These are phyloP conservation scores for Candida vaughaniae DNA, from an alignment of 805 yeast genomes.

Conservation along the genomic window DNA sequence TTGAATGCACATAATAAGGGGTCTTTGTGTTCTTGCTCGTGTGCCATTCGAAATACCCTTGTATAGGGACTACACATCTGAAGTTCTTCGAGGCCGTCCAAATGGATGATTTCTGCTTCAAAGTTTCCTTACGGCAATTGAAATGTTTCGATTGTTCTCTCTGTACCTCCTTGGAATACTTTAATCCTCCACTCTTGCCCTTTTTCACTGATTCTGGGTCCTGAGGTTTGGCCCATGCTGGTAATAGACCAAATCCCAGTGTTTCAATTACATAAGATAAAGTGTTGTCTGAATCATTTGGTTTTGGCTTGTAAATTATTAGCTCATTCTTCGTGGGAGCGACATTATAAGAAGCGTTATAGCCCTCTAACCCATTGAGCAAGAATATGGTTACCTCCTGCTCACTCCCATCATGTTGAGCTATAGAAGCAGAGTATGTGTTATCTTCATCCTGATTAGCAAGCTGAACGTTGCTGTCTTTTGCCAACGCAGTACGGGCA, in stretches of 20 bases:
- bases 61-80: conserved; percentile 75
- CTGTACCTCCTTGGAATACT: conserved; percentile 31
- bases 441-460: not conserved
- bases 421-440: no score
- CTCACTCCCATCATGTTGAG: conserved; percentile 1
- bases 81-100: conserved; percentile 56
- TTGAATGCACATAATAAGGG: conserved; percentile 67
- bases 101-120: conserved; percentile 45
- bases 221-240: conserved; percentile 58
- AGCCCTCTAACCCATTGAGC: conserved; percentile 12
- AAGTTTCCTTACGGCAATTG: conserved; percentile 71
- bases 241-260: conserved; percentile 83
- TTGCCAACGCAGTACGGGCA: conserved; percentile 19
- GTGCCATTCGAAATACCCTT: conserved; percentile 88
- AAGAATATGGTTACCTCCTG: conserved; percentile 8
- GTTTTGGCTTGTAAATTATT: conserved; percentile 23
- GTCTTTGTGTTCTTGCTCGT: conserved; percentile 39
- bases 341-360: conserved; percentile 51
- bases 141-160: conserved; percentile 51
- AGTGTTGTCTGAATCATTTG: conserved; percentile 7
- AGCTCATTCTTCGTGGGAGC: conserved; percentile 60
- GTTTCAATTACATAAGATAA: conserved; percentile 33
- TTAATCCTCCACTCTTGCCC: conserved; percentile 14
- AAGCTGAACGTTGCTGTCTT: no score
- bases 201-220: conserved; percentile 27